Base-by-base conservation (phyloP, 106 monocot species). In the Platanthera zijinensis region DNA sequence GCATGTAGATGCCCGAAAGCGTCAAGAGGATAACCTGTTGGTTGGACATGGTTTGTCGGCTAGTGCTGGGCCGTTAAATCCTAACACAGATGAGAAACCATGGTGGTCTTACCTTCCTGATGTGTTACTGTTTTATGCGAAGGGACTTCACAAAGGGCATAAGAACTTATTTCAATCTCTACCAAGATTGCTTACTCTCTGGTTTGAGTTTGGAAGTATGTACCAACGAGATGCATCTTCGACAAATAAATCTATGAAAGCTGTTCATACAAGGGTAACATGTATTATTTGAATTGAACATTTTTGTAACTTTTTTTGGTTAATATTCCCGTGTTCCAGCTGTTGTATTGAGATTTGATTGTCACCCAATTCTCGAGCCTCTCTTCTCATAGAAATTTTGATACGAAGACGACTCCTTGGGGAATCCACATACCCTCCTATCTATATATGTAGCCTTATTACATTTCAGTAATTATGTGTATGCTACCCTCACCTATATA, bases 141-240 rank as follows among this genome's bases (percentile, higher is more conserved):
- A 90, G 76, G 94, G 92, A 72, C 94, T 99, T 80, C 89, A 94
- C 78, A 94, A 82, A 85, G 99, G 99, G 18, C 99, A 99, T 25
- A 99, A 85, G 15, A 82, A 90, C 87, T 92, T 99, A 69, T 99
- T 92, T 75, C 99, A 99, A 85, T 89, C 99, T 68, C 79, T 99
- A 21, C 99, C 99, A 10, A 87, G 94, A 78, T 74, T 99, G 79
- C 71, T 99, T 74, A 99, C 99, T 4, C 90, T 99, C 15, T 99
- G 94, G 94, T 94, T 99, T 85, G 99, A 99, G 79, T 99, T 99
- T 87, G 94, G 94, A 57, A 92, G 92, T 89, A 80, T 88, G 62
- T 94, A 92, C 80, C 82, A 85, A 45, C 83, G 78, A 83, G 88
- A 94, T 76, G 79, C 75, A 47, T 72, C 85, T 2, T 54, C 82